Conservation (phyloP, 331 rosid genomes). For the Rosa hybrid region DNA sequence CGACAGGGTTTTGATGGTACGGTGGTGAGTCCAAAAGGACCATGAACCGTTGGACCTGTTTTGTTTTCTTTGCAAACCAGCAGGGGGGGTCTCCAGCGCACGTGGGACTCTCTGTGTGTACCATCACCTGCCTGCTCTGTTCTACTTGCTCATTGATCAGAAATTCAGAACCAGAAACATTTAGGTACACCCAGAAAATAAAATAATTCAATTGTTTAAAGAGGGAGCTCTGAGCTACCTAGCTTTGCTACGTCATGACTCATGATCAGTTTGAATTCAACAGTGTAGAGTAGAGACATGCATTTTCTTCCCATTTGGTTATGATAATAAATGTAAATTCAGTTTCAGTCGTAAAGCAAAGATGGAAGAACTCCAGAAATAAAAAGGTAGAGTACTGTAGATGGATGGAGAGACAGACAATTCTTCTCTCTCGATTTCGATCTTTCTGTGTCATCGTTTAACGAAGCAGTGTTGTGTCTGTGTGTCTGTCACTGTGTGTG, state of each 20-base stretch:
- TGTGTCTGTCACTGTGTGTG: slow-evolving; percentile 21
- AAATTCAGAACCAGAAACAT: background rate
- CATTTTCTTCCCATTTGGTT: background rate
- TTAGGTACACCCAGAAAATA: background rate
- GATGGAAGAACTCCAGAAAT: background rate
- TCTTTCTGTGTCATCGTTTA: slow-evolving; percentile 1
- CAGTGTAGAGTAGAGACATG: background rate
- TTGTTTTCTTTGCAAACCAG: slow-evolving; percentile 59
- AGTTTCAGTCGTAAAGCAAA: slow-evolving; percentile 1
- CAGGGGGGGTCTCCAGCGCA: slow-evolving; percentile 62
- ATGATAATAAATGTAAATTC: background rate
- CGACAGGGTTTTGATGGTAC: slow-evolving; percentile 48
- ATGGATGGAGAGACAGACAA: background rate
- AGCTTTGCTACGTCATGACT: background rate
- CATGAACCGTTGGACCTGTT: slow-evolving; percentile 80
- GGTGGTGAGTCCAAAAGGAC: slow-evolving; percentile 34
- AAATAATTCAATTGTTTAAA: background rate
- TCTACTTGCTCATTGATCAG: slow-evolving; percentile 24
- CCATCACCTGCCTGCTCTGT: slow-evolving; percentile 50
- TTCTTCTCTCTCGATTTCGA: background rate
- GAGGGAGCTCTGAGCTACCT: background rate
- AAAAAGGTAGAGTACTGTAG: slow-evolving; percentile 8
- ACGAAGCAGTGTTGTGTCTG: slow-evolving; percentile 6
- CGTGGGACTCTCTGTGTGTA: slow-evolving; percentile 48
- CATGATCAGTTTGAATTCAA: background rate